These are phyloP conservation scores for Starmerella bombicola DNA, from an alignment of 805 yeast species.

Conservation along the genomic window DNA sequence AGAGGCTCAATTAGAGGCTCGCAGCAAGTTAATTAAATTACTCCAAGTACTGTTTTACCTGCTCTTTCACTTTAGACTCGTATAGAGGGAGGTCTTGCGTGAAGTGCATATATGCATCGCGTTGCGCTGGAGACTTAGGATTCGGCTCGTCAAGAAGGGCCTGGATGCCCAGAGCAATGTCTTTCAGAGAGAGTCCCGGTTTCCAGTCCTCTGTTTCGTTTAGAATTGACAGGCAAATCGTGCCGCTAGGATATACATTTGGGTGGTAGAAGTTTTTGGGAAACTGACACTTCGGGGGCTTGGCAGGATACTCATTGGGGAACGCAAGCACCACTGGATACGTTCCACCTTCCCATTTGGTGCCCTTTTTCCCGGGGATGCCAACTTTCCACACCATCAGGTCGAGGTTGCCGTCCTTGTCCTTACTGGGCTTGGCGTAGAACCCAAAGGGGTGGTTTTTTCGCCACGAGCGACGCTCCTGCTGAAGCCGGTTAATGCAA, in stretches of 20 bases:
- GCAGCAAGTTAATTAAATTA: neutral
- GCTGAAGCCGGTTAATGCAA: conserved; percentile 74
- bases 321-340: conserved; percentile 73
- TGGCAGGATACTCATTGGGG: conserved; percentile 84
- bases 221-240: conserved; percentile 81
- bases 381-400: conserved; percentile 87
- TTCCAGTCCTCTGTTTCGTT: conserved; percentile 97
- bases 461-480: conserved; percentile 96
- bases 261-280: conserved; percentile 92
- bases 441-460: conserved; percentile 98
- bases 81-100: conserved; percentile 54
- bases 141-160: conserved; percentile 83
- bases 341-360: conserved; percentile 83
- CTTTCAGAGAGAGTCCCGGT: conserved; percentile 87
- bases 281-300: conserved; percentile 88
- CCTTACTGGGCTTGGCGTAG: conserved; percentile 76
- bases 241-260: conserved; percentile 94
- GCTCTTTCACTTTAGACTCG: conserved; percentile 66
- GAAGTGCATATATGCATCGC: conserved; percentile 65
- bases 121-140: conserved; percentile 94
- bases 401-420: conserved; percentile 72
- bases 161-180: conserved; percentile 82
- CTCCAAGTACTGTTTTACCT: conserved; percentile 51
- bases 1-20: too few species aligned
- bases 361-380: conserved; percentile 80